Conservation (phyloP, 2,329 filamentous ascomycete species). For the Pseudogymnoascus sp. region DNA sequence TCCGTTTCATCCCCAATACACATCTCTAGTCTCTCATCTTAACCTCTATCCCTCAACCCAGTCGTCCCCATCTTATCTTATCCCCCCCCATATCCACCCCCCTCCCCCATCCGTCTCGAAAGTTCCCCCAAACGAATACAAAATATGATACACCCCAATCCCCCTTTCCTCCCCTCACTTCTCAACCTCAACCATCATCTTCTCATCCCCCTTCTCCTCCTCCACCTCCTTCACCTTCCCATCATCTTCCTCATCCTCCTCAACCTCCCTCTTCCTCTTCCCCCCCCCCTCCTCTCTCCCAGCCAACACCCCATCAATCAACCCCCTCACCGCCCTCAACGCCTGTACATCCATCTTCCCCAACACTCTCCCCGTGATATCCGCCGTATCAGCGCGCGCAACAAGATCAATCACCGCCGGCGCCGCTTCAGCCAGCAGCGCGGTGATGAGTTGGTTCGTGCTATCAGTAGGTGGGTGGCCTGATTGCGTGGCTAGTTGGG, state of each 20-base stretch:
- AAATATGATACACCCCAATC: no score
- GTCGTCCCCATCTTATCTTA: no score
- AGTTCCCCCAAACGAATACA: no score
- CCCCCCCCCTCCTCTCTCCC: neutral
- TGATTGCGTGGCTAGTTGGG: constrained; percentile 43
- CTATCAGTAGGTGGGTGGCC: constrained; percentile 36
- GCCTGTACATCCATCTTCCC: constrained; percentile 13
- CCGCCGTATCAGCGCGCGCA: constrained; percentile 21
- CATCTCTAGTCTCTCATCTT: no score
- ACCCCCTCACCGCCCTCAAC: constrained; percentile 17
- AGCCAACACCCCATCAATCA: constrained; percentile 13
- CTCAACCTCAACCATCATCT: no score
- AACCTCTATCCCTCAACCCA: no score
- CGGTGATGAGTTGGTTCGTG: constrained; percentile 43
- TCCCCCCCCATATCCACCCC: no score
- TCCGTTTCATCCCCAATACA: no score
- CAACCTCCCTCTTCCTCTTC: neutral
- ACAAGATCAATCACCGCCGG: constrained; percentile 32
- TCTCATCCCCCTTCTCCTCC: no score
- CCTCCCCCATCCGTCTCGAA: no score
- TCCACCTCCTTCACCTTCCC: neutral
- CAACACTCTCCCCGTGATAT: neutral
- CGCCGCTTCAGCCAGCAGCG: constrained; percentile 33
- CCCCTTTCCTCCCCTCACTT: no score
- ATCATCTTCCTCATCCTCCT: neutral